Evolutionary conservation across 1,284 basidiomycete genomes (phyloP).

Genomic region (Microbotryomycetes sp.): DNA sequence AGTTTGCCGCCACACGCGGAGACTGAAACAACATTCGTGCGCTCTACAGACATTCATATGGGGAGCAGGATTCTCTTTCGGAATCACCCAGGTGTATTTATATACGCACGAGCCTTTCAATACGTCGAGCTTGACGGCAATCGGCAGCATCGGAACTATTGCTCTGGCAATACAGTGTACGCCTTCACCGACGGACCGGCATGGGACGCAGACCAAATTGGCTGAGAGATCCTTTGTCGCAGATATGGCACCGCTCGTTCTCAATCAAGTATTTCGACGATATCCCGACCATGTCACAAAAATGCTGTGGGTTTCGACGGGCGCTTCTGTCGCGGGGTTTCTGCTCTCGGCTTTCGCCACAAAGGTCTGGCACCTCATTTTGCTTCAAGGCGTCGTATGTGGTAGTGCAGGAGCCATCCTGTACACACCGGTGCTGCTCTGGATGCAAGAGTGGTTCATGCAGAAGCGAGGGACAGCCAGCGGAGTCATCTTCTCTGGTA

Average conservation of each 20-base stretch:
- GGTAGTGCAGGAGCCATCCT: constrained; percentile 11
- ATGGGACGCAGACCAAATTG: no score
- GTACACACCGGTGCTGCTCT: constrained; percentile 21
- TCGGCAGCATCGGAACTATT: not conserved
- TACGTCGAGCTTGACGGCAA: not conserved
- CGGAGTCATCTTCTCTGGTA: constrained; percentile 17
- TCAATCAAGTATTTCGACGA: constrained; percentile 3
- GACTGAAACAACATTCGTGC: not conserved
- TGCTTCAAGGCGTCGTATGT: constrained; percentile 13
- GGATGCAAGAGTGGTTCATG: constrained; percentile 15
- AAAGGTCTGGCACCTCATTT: constrained; percentile 15
- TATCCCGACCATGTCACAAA: constrained; percentile 21
- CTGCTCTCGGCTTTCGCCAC: not conserved
- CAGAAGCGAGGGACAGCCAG: constrained; percentile 8
- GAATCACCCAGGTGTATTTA: not conserved
- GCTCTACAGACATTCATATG: not conserved
- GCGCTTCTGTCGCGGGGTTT: constrained; percentile 4
- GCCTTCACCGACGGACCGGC: no score
- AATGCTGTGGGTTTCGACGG: not conserved
- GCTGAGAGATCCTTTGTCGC: no score
- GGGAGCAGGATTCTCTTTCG: not conserved
- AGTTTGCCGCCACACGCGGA: no score
- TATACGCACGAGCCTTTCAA: not conserved
- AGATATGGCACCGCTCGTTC: not conserved
- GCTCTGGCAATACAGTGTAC: not conserved